Base-by-base conservation (phyloP, 176 grass and related monocot genomes). In the Aegilops umbellulata region DNA sequence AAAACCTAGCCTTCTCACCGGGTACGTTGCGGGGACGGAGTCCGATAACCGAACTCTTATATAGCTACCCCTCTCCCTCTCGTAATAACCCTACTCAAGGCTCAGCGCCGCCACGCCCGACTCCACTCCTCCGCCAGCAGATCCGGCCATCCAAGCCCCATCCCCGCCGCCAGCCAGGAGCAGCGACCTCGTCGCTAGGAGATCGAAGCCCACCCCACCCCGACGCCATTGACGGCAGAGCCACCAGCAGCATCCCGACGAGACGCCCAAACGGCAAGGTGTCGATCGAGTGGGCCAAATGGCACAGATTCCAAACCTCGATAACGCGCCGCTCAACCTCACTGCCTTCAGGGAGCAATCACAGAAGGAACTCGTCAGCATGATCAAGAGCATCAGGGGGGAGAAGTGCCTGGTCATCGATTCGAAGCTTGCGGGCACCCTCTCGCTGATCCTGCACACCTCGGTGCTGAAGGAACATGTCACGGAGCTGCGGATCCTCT, bases 361-460 rank as follows among this genome's bases (percentile, higher is more conserved):
- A 0, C 91, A 93, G 38, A 95, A 86, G 87, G 94, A 95, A 64
- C 86, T 95, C 22, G 72, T 93, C n/a, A 78, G 82, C 81, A 89
- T 95, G 26, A 89, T 95, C 19, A 92, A 87, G 81, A 93, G 85
- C 47, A 87, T 90, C 86, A 80, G 88, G 32, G 93, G 96, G 6
- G 86, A 94, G 74, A 95, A 98, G 76, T 95, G 93, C 22, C 60
- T 95, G 16, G 88, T 98, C 9, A 95, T 98, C 1, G 93, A 98
- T 31, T 90, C 90, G 1, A 95, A 92, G 86, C 91, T 98, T 0
- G 88, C 84, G 1, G 96, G 93, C 19, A 91, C 93, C 23, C 86
- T 95, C 20, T 94, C 93, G 10, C 65, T 95, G 15, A 36, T 95
- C 7, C 62, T 98, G 46, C 96, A 92, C 65, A 95, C 79, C 3